Percentiles rank a stretch among this genome's conserved stretches.
Evolutionary conservation across 768 basidiomycete genomes (phyloP).

Genomic region (Pleurotus pulmonarius): DNA sequence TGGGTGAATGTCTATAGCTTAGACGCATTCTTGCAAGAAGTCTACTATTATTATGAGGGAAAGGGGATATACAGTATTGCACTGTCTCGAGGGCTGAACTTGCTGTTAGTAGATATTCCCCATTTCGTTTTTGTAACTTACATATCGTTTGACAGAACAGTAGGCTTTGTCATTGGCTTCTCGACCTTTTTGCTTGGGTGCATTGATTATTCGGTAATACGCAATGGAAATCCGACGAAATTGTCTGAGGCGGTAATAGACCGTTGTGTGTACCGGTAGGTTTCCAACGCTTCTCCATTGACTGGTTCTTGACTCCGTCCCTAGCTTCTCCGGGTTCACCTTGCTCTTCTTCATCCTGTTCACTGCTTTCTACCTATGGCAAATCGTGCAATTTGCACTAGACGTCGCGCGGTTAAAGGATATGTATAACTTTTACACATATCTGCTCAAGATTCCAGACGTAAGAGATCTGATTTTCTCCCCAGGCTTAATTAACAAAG

Average conservation of each 20-base stretch:
- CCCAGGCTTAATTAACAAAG: constrained; percentile 9
- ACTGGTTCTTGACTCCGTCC: constrained; percentile 2
- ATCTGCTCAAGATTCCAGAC: constrained; percentile 92
- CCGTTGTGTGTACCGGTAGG: constrained; percentile 81
- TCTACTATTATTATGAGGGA: constrained; percentile 94
- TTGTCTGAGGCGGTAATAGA: constrained; percentile 81
- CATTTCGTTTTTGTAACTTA: constrained; percentile 10
- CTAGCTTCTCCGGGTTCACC: constrained; percentile 81
- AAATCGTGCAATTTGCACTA: constrained; percentile 74
- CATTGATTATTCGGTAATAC: constrained; percentile 85
- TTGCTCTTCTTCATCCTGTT: constrained; percentile 83
- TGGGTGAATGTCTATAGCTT: constrained; percentile 99
- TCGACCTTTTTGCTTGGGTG: constrained; percentile 95
- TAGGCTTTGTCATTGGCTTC: constrained; percentile 97
- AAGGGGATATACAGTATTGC: constrained; percentile 97
- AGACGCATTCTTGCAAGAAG: constrained; percentile 92
- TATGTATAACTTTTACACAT: constrained; percentile 95
- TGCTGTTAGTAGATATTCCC: constrained; percentile 65
- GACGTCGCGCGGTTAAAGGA: constrained; percentile 78
- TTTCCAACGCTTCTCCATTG: constrained; percentile 5
- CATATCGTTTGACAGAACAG: constrained; percentile 60
- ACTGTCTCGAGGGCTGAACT: constrained; percentile 84
- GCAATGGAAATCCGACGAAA: constrained; percentile 58
- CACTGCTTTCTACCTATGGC: constrained; percentile 85
- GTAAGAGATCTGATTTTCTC: constrained; percentile 38